These are phyloP conservation scores for Sporothrix humicola DNA, from an alignment of 2,329 filamentous ascomycete genomes.

Conservation along the genomic window DNA sequence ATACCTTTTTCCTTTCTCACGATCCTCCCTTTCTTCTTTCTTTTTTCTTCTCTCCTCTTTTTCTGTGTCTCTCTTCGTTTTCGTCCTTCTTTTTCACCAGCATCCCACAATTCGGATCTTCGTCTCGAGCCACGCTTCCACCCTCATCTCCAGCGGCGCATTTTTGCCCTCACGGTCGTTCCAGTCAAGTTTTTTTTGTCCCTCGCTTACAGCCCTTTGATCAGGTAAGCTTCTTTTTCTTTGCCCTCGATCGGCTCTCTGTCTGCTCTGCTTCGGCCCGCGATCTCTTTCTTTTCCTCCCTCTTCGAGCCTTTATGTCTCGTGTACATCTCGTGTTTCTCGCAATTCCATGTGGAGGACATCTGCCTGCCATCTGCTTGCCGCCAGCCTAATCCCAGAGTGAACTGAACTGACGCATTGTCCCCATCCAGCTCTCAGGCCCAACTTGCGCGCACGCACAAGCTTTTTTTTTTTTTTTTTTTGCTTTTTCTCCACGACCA, in stretches of 20 bases:
- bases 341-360: neutral
- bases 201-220: constrained; percentile 28
- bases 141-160: constrained; percentile 19
- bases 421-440: constrained; percentile 25
- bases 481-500: neutral
- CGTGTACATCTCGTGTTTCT: constrained; percentile 5
- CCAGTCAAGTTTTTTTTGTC: constrained; percentile 14
- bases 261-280: neutral
- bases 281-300: neutral
- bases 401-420: constrained; percentile 26
- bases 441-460: constrained; percentile 20
- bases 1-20: constrained; percentile 29
- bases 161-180: constrained; percentile 28
- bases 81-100: constrained; percentile 30
- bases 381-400: constrained; percentile 6
- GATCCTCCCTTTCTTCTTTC: constrained; percentile 35
- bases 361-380: constrained; percentile 12
- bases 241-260: neutral
- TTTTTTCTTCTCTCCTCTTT: constrained; percentile 31
- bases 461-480: constrained; percentile 21
- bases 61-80: constrained; percentile 34
- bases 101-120: constrained; percentile 24
- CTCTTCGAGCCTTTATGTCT: neutral
- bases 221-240: constrained; percentile 28
- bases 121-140: constrained; percentile 20